Evolutionary conservation across 176 grass and related monocot genomes (phyloP).

Genomic region (Chloris gayana): DNA sequence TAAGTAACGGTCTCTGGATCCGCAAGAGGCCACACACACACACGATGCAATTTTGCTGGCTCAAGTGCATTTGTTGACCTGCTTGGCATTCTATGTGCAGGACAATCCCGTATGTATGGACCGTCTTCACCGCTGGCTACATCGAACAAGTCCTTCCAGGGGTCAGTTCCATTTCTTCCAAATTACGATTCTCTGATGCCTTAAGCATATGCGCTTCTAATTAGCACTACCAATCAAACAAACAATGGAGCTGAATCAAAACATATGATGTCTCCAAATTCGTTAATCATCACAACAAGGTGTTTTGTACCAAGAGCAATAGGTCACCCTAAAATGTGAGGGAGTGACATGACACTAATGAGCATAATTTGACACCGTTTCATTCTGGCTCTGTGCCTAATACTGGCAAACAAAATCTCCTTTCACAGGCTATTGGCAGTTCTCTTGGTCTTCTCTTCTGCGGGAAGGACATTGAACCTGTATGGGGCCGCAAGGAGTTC

Average conservation of each 20-base stretch:
- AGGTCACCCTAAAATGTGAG: too few species aligned
- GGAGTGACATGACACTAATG: neutral
- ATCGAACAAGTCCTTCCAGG: constrained; percentile 94
- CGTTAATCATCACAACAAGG: neutral
- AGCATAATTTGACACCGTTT: neutral
- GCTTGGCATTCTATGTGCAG: constrained; percentile 33
- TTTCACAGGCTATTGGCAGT: constrained; percentile 82
- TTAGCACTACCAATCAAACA: neutral
- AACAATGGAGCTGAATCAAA: neutral
- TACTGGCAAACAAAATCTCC: neutral
- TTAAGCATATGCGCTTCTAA: neutral
- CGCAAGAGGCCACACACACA: neutral
- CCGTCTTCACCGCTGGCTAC: constrained; percentile 91
- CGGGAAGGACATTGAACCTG: constrained; percentile 87
- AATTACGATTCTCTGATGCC: neutral
- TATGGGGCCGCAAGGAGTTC: constrained; percentile 97
- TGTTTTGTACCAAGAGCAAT: too few species aligned
- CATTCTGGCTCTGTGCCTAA: neutral
- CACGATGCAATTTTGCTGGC: neutral
- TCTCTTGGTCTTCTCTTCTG: constrained; percentile 93
- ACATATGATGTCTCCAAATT: neutral
- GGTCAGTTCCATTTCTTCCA: constrained; percentile 42
- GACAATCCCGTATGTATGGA: constrained; percentile 98
- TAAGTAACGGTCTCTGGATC: constrained; percentile 24
- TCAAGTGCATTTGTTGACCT: constrained; percentile 3